Evolutionary conservation across 768 basidiomycete species (phyloP).

Genomic region (Leucosporidium scottii): DNA sequence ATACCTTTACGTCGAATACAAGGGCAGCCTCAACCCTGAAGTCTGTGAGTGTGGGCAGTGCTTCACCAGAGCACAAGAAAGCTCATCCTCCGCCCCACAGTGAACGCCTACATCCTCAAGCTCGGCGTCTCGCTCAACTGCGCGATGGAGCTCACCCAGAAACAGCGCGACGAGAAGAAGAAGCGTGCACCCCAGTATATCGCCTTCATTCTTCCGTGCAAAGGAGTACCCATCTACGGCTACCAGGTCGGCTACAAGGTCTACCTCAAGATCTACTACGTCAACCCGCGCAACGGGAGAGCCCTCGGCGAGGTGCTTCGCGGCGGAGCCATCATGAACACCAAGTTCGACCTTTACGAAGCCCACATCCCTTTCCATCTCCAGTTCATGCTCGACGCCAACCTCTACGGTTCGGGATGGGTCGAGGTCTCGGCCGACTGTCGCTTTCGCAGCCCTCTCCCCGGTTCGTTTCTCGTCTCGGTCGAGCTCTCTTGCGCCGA

Average conservation of each 20-base stretch:
- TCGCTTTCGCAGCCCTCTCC: slow-evolving; percentile 45
- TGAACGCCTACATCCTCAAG: slow-evolving; percentile 62
- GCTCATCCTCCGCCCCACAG: slow-evolving; percentile 44
- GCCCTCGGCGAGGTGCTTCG: slow-evolving; percentile 69
- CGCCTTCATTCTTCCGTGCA: slow-evolving; percentile 73
- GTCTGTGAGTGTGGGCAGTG: slow-evolving; percentile 50
- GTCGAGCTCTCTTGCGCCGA: neutral
- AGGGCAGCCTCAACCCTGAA: slow-evolving; percentile 56
- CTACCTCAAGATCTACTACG: slow-evolving; percentile 76
- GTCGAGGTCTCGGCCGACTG: slow-evolving; percentile 57
- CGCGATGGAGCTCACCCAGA: slow-evolving; percentile 73
- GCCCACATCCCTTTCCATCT: slow-evolving; percentile 79
- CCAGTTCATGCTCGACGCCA: slow-evolving; percentile 92
- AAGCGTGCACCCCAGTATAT: slow-evolving; percentile 42
- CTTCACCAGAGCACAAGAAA: neutral
- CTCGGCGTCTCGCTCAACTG: slow-evolving; percentile 72
- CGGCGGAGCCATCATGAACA: slow-evolving; percentile 70
- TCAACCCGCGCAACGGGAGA: slow-evolving; percentile 61
- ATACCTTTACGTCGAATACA: slow-evolving; percentile 84
- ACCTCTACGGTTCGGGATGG: slow-evolving; percentile 88
- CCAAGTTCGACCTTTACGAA: slow-evolving; percentile 55
- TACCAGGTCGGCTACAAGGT: slow-evolving; percentile 77
- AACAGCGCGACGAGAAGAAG: slow-evolving; percentile 60
- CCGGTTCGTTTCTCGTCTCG: slow-evolving; percentile 40
- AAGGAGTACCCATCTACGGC: slow-evolving; percentile 94